Percentiles rank a stretch among this genome's conserved stretches.
Conservation (phyloP, 768 basidiomycete genomes). For the Suillus paluster region DNA sequence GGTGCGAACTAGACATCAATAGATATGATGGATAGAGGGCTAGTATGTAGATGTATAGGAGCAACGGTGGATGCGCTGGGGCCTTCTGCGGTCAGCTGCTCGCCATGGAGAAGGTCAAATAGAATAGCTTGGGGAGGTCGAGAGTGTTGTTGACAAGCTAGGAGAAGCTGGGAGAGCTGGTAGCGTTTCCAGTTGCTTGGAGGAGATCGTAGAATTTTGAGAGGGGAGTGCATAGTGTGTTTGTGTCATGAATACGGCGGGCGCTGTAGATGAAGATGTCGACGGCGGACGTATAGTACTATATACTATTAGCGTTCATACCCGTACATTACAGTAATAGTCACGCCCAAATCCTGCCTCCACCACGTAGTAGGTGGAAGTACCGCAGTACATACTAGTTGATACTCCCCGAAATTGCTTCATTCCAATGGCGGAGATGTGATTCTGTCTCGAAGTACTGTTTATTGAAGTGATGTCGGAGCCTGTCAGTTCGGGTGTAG, state of each 20-base stretch:
- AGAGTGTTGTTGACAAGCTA: conserved; percentile 84
- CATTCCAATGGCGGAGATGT: no score
- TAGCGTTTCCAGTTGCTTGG: conserved; percentile 89
- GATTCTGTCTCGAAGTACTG: no score
- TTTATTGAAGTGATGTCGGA: no score
- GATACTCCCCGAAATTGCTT: no score
- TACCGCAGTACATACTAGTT: no score
- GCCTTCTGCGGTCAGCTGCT: conserved; percentile 15
- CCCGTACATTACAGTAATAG: no score
- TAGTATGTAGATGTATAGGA: conserved; percentile 83
- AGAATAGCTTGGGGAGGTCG: conserved; percentile 70
- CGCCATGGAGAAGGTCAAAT: no score
- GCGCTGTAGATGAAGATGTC: conserved; percentile 24
- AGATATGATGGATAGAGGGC: conserved; percentile 74
- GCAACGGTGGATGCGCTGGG: conserved; percentile 52
- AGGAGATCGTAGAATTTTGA: conserved; percentile 92
- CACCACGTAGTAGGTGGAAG: no score
- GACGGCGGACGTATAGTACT: no score
- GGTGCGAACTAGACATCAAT: conserved; percentile 59
- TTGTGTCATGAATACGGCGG: conserved; percentile 75
- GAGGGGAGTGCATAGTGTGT: conserved; percentile 76
- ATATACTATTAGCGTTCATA: no score
- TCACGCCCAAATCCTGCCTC: no score
- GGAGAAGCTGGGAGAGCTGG: conserved; percentile 96
- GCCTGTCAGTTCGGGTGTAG: no score